A percentile compares a stretch with the other conserved stretches of the same genome.
phyloP scores from a whole-genome alignment of 768 basidiomycete genomes.

The Pulveroboletus sp. region DNA sequence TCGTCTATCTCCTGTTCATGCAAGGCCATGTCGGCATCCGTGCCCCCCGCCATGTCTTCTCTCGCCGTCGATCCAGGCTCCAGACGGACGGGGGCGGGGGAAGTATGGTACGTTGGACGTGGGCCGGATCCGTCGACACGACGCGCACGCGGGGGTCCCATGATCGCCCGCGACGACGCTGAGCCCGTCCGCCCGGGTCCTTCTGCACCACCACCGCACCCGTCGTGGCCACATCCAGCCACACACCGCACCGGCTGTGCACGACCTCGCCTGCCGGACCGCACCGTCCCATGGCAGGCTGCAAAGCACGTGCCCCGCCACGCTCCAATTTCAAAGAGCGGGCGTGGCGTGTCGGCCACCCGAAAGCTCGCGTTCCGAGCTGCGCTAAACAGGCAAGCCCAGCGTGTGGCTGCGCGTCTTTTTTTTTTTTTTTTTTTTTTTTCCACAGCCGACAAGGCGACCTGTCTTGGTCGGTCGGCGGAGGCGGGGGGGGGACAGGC shows the following conservation, averaged over 20 bases:
- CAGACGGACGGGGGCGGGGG: no score
- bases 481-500: constrained; percentile 3
- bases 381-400: neutral
- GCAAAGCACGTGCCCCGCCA: neutral
- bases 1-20: constrained; percentile 6
- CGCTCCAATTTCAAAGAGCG: neutral
- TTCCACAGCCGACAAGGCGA: neutral
- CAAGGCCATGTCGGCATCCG: constrained; percentile 8
- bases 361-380: neutral
- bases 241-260: no score
- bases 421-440: neutral
- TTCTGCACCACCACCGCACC: no score
- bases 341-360: neutral
- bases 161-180: no score
- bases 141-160: no score
- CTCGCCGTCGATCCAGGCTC: neutral
- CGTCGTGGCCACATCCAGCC: no score
- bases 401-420: neutral
- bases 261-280: no score
- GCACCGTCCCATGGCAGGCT: neutral
- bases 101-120: no score
- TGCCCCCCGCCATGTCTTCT: neutral
- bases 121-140: no score
- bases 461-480: neutral
- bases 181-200: no score